Evolutionary conservation across 768 basidiomycete species (phyloP), one percentile per base, ranked within the genome.

Genomic region (Tephrocybe sp.): DNA sequence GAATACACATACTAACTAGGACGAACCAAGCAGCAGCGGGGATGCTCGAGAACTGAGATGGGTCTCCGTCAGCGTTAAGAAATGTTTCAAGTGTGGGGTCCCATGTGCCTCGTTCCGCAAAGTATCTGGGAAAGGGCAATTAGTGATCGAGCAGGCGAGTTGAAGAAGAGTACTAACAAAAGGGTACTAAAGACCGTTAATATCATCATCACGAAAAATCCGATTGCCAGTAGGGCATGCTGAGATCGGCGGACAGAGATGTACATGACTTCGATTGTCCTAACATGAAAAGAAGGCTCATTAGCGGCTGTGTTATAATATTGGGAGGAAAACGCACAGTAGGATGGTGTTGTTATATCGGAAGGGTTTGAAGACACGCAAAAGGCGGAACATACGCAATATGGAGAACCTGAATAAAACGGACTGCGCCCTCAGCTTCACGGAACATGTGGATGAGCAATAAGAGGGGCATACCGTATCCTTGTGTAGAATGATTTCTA

Each of bases 261-360:
- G 64, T 88, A 92, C 93, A 96, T 97, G 60, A 92, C 90, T 72
- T 92, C 89, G 43, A 92, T 92, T 0, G 90, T 92, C 40, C 89
- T 90, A 49, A 16, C 3, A 26, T 7, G 4, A 26, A 7, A 6
- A 8, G 8, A 16, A 40, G 11, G 39, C 39, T 17, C 20, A 50
- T 59, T 36, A 49, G 33, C 36, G 12, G 9, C 11, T 30, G 12
- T 45, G 20, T 12, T 51, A 5, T 20, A 14, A 17, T 43, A 16
- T 33, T 22, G 12, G 5, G 16, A 38, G 4, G 19, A 30, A 7
- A 41, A 75, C 89, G 49, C 65, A 91, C 84, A 92, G 68, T n/a
- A 92, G 76, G 50, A 92, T 84, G 13, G 86, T 89, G 58, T 84
- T 84, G 55, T 85, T 90, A 60, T 92, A 85, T 50, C 85, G 81